A percentile compares a stretch with the other conserved stretches of the same genome.
These are phyloP conservation scores for Coemansia sp. DNA, from an alignment of 192 early-diverging fungal genomes.

Conservation along the genomic window DNA sequence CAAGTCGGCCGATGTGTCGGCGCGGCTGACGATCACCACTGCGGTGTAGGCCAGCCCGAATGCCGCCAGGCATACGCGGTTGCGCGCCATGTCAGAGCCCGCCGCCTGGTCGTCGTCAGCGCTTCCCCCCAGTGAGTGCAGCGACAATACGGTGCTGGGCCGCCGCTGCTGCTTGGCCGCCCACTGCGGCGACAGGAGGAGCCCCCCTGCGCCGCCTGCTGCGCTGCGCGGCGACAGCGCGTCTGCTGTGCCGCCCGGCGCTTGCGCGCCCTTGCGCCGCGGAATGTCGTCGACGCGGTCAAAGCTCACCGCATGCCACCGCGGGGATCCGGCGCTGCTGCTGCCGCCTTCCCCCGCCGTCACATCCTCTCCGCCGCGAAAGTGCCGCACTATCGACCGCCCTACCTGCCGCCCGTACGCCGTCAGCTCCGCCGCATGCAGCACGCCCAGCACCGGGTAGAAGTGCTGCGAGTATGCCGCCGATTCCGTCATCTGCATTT, in stretches of 20 bases:
- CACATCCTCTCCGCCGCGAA: constrained; percentile 21
- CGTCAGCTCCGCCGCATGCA: constrained; percentile 23
- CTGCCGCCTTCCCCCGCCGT: neutral
- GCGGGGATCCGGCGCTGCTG: neutral
- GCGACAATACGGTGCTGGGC: constrained; percentile 38
- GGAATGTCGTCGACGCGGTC: constrained; percentile 43
- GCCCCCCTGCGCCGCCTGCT: constrained; percentile 17
- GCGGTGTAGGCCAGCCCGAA: constrained; percentile 33
- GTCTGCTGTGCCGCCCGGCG: neutral
- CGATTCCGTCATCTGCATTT: neutral
- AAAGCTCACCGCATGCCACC: constrained; percentile 40
- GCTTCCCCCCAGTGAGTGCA: constrained; percentile 30
- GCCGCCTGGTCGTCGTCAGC: constrained; percentile 12
- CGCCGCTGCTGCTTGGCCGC: constrained; percentile 38
- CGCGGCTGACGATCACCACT: constrained; percentile 32
- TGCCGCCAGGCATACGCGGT: constrained; percentile 42
- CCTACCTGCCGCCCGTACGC: constrained; percentile 38
- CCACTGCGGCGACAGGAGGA: constrained; percentile 24
- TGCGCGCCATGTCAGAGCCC: constrained; percentile 45
- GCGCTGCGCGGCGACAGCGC: constrained; percentile 11
- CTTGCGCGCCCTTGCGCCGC: constrained; percentile 19
- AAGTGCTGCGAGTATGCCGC: constrained; percentile 35
- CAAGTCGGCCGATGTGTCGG: constrained; percentile 8
- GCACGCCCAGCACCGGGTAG: constrained; percentile 45
- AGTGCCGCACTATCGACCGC: constrained; percentile 35